phyloP scores from a whole-genome alignment of 306 rosid genomes.

The Cotoneaster glaucophyllus region DNA sequence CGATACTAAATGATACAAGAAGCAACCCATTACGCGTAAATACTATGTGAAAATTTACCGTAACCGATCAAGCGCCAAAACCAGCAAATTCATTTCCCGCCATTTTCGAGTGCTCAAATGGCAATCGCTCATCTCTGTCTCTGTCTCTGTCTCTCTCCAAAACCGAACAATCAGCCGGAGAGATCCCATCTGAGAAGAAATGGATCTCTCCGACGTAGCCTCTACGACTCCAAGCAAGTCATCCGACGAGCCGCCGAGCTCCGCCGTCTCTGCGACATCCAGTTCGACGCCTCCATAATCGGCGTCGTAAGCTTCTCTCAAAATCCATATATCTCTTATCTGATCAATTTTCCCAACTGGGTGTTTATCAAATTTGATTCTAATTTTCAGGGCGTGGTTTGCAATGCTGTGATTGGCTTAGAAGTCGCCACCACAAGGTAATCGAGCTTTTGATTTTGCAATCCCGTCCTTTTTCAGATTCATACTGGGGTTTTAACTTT shows the following conservation, averaged over 20 bases:
- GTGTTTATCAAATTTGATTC: neutral
- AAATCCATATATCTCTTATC: neutral
- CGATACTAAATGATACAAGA: no score
- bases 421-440: conserved; percentile 73
- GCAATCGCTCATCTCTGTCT: no score
- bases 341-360: neutral
- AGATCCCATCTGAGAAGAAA: conserved; percentile 1
- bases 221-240: conserved; percentile 52
- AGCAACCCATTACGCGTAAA: no score
- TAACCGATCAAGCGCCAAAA: no score
- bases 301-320: conserved; percentile 46
- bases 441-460: neutral
- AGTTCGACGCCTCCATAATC: conserved; percentile 67
- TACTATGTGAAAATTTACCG: neutral
- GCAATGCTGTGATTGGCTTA: conserved; percentile 74
- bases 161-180: neutral
- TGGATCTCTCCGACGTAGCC: conserved; percentile 62
- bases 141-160: neutral
- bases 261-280: conserved; percentile 76
- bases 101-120: neutral
- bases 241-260: conserved; percentile 77
- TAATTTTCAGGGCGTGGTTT: conserved; percentile 60
- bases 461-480: neutral
- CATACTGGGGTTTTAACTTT: neutral
- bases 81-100: conserved; percentile 27